Percentiles rank a stretch among this genome's conserved stretches.
Conservation (phyloP, 805 yeast genomes). For the Yamadazyma kitorensis region DNA sequence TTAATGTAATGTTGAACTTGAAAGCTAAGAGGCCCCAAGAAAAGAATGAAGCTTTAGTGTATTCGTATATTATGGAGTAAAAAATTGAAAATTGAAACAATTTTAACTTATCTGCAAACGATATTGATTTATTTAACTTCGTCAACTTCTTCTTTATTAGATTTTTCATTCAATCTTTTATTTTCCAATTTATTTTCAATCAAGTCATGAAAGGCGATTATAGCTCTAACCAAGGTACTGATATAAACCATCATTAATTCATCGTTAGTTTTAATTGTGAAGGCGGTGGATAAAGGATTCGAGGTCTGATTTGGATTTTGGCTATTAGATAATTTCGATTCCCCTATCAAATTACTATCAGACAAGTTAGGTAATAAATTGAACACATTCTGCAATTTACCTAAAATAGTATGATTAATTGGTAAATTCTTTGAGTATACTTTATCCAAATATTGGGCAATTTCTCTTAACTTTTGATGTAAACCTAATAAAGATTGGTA, state of each 20-base stretch:
- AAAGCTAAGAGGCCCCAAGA: not conserved
- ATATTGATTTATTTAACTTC: not conserved
- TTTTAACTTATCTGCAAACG: not conserved
- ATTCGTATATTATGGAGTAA: no score
- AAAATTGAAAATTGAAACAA: no score
- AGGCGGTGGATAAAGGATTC: slow-evolving; percentile 68
- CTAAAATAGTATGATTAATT: slow-evolving; percentile 84
- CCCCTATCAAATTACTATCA: slow-evolving; percentile 18
- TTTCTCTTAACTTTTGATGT: slow-evolving; percentile 73
- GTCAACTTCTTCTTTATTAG: slow-evolving; percentile 1
- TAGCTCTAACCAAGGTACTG: slow-evolving; percentile 85
- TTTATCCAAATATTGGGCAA: slow-evolving; percentile 71
- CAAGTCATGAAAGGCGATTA: slow-evolving; percentile 93
- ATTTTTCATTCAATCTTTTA: slow-evolving; percentile 7
- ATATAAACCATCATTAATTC: slow-evolving; percentile 93
- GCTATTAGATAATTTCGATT: slow-evolving; percentile 10
- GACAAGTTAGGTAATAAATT: slow-evolving; percentile 83
- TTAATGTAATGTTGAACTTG: no score
- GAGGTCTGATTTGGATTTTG: slow-evolving; percentile 20
- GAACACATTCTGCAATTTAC: slow-evolving; percentile 91
- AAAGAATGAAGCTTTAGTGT: not conserved
- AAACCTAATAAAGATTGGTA: slow-evolving; percentile 85
- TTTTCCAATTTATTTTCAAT: slow-evolving; percentile 88
- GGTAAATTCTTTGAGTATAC: slow-evolving; percentile 74
- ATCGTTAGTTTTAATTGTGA: slow-evolving; percentile 91